Base-by-base conservation (phyloP, 2,329 filamentous ascomycete species). In the Trichoderma sp. region DNA sequence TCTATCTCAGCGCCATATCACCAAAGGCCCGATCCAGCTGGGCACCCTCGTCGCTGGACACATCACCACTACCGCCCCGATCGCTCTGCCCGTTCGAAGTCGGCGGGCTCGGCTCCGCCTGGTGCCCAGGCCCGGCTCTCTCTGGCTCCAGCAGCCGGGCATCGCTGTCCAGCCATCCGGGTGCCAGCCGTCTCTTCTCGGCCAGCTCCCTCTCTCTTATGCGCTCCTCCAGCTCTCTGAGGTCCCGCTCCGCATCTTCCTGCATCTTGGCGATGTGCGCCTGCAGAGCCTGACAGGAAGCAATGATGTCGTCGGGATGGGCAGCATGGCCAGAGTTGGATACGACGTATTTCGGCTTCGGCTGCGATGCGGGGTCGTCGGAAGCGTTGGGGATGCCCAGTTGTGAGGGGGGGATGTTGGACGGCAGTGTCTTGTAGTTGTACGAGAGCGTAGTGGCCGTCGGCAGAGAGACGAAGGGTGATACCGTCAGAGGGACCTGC, bases 401-500 rank as follows among this genome's bases (percentile, higher is more conserved):
- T 28, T 72, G 69, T 1, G 77, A 76, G 3, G 77, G 72, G 2
- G 95, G 94, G 0, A 98, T 86, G 2, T 92, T 90, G 0, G 92
- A 94, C 0, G 94, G 92, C 74, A 98, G 89, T 12, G 88, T 85
- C 75, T 93, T 94, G 84, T 97, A 98, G 71, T 92, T 96, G 81
- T 98, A 98, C 26, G 95, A 94, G 7, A 99, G 87, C 0, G 93
- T 97, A 21, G 93, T 91, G 28, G 94, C 90, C 34, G 91, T 90
- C 12, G 95, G 95, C 39, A 99, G 89, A 67, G 90, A 90, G 72
- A 98, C 87, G 80, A 97, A 97, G 28, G 95, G 95, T 3, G 94
- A 97, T 51, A 98, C 93, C 57, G 93, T 96, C 63, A 99, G 82
- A 34, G 95, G 93, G 47, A 98, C 88, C 79, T 99, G 95, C 70